These are phyloP conservation scores for Pythium aristosporum DNA, from an alignment of 352 stramenopile species.

Conservation along the genomic window DNA sequence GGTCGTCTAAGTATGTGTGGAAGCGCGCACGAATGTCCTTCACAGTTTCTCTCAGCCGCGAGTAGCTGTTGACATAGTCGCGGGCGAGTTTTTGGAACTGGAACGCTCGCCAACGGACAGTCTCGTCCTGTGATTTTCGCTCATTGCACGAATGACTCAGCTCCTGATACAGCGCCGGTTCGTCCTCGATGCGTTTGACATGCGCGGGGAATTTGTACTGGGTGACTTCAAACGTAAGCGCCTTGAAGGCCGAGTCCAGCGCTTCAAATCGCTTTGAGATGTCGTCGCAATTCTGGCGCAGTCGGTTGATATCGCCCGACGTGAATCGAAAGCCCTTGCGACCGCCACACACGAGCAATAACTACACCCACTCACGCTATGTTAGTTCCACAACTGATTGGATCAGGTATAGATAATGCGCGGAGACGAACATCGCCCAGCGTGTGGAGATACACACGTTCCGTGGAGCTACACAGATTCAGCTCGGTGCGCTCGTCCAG, in stretches of 20 bases:
- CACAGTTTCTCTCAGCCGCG: constrained; percentile 46
- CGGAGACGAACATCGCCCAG: constrained; percentile 65
- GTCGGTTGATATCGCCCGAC: constrained; percentile 62
- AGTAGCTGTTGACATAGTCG: constrained; percentile 65
- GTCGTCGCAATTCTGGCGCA: constrained; percentile 49
- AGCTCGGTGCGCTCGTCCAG: constrained; percentile 58
- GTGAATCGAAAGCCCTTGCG: constrained; percentile 80
- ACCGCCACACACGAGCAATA: constrained; percentile 71
- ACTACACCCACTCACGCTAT: constrained; percentile 30
- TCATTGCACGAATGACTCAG: not conserved
- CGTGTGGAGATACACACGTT: constrained; percentile 71
- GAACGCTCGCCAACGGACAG: constrained; percentile 49
- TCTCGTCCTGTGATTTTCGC: constrained; percentile 18
- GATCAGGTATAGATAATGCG: too few species aligned
- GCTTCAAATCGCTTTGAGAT: constrained; percentile 51
- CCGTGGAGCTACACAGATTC: constrained; percentile 70
- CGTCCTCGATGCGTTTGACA: constrained; percentile 64
- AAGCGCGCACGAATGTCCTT: constrained; percentile 55
- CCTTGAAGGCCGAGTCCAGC: constrained; percentile 53
- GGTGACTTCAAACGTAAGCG: constrained; percentile 57
- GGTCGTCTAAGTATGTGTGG: constrained; percentile 15
- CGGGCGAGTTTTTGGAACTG: constrained; percentile 72
- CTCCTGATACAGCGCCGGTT: constrained; percentile 19
- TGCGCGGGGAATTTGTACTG: constrained; percentile 52
- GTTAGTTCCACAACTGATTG: not conserved